Conservation (phyloP, 441 rosid genomes). For the Euphorbia celastroides region DNA sequence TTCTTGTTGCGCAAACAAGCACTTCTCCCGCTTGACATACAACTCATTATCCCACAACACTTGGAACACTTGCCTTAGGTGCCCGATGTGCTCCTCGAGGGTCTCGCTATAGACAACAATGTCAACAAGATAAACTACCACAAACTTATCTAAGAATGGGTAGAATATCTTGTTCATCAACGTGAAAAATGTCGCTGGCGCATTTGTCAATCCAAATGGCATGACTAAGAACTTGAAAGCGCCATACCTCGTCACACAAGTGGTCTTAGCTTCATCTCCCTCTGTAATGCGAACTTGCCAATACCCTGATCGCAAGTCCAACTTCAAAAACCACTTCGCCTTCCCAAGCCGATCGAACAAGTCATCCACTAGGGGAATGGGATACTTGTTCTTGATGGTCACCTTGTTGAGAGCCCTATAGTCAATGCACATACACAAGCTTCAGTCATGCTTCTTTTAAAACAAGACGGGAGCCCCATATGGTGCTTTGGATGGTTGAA, state of each 20-base stretch:
- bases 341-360: not conserved
- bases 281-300: not conserved
- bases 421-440: not conserved
- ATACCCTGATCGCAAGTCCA: not conserved
- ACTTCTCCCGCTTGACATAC: no score
- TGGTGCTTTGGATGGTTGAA: not conserved
- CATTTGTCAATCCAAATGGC: not conserved
- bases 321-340: not conserved
- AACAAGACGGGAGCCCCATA: not conserved
- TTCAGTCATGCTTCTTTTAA: not conserved
- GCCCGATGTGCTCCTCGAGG: not conserved
- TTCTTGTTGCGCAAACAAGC: no score
- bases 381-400: not conserved
- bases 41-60: no score
- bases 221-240: not conserved
- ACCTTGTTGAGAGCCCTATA: not conserved
- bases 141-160: not conserved
- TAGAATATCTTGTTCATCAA: not conserved
- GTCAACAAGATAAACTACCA: not conserved
- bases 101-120: not conserved
- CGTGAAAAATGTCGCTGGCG: not conserved
- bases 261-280: not conserved
- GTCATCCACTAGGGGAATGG: not conserved
- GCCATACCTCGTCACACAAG: not conserved
- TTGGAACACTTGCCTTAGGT: not conserved